Base-by-base conservation (phyloP, 441 rosid species). In the Populus hybrid region DNA sequence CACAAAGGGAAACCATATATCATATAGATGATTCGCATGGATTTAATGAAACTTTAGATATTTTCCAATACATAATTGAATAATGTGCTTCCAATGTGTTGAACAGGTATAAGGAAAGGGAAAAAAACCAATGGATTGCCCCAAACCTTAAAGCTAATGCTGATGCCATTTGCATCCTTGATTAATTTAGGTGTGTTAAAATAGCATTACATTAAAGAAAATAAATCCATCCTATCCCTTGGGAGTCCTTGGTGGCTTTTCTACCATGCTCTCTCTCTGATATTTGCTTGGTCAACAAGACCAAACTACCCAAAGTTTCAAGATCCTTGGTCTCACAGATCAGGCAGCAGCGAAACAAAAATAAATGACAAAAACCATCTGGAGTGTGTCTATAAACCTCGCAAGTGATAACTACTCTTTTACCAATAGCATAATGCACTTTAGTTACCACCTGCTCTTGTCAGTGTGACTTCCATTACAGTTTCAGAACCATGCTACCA, bases 1-100 rank as follows among this genome's bases (percentile, higher is more conserved):
- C 42, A 77, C 46, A 72, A 3, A 71, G 21, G 78, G 59, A 71
- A 75, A 53, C 50, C 23, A 74, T 16, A 67, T 69, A 24, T 38
- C 34, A 10, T 9, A 8, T 2, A 11, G 10, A 8, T 23, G 8
- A 18, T n/a, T 7, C 1, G 6, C 69, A 40, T 20, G 1, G 32
- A 79, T 65, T 18, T 20, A 70, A 53, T 20, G 14, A 61, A 72
- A 38, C 2, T 12, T 8, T 57, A 59, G 64, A 20, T 28, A 21
- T 8, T 28, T 61, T 24, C 28, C 7, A 71, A 2, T 2, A 42
- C 4, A 61, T 36, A 57, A n/a, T 21, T 34, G 2, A 10, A 59
- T 20, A 20, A 8, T 6, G 8, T 59, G 64, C 64, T 59, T n/a
- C 10, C 24, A 59, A 59, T n/a, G 8, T 20, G 24, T 18, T 59